These are phyloP conservation scores for Acrodontium crateriforme DNA, from an alignment of 2,329 filamentous ascomycete genomes.

Conservation along the genomic window DNA sequence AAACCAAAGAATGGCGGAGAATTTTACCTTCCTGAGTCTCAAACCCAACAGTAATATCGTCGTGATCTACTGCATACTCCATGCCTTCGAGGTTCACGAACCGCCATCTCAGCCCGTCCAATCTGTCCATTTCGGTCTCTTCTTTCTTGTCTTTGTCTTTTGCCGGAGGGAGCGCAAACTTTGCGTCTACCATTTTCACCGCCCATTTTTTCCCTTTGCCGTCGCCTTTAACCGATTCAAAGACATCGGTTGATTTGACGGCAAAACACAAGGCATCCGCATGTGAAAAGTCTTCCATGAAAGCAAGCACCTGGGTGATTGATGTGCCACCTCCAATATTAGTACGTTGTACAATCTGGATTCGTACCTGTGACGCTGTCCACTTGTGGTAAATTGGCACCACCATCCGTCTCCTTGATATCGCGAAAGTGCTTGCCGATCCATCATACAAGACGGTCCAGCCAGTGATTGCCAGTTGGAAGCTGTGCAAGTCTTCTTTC, in stretches of 20 bases:
- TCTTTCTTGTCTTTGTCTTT: slow-evolving; percentile 38
- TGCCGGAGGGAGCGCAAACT: slow-evolving; percentile 64
- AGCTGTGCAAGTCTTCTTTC: slow-evolving; percentile 52
- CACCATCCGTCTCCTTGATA: slow-evolving; percentile 61
- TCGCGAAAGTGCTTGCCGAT: slow-evolving; percentile 60
- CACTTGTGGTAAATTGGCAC: slow-evolving; percentile 90
- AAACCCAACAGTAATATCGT: slow-evolving; percentile 78
- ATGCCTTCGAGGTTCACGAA: slow-evolving; percentile 79
- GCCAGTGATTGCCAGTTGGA: slow-evolving; percentile 67
- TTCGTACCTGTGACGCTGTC: slow-evolving; percentile 66
- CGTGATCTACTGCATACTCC: slow-evolving; percentile 82
- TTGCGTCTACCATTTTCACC: slow-evolving; percentile 73
- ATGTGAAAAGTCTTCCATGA: slow-evolving; percentile 78
- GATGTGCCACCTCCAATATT: too few relatives aligned
- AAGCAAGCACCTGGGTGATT: slow-evolving; percentile 64
- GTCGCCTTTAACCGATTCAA: slow-evolving; percentile 44
- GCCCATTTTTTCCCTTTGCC: slow-evolving; percentile 44
- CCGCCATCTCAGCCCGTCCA: slow-evolving; percentile 47
- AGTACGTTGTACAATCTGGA: slow-evolving; percentile 64
- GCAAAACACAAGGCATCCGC: slow-evolving; percentile 82
- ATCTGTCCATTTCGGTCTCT: slow-evolving; percentile 40
- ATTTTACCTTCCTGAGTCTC: slow-evolving; percentile 46
- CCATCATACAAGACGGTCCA: slow-evolving; percentile 46
- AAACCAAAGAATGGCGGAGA: not conserved
- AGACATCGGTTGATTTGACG: slow-evolving; percentile 70